Evolutionary conservation across 1,139 yeast species (phyloP), one percentile per base, ranked within the genome.

Genomic region (Scheffersomyces segobiensis): DNA sequence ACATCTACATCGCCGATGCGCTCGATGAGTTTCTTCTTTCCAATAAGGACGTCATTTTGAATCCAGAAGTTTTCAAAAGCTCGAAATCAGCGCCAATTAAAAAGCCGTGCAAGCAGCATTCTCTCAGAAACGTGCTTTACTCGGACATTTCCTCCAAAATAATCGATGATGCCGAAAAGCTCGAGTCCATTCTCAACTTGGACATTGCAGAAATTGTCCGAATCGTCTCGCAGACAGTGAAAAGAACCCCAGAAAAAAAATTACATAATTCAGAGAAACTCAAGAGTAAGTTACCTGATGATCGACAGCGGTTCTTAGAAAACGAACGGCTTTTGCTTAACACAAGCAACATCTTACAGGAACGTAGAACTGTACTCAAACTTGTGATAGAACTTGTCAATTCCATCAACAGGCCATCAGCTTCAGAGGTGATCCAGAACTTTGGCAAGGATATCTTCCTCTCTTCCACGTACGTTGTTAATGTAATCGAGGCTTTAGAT

Each of bases 131-230:
- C 65, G 71, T 79, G 17, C 67, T 78, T 26, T 80, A 78, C 61
- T 67, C 79, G 7, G 73, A 71, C 22, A 69, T 80, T 47, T 71
- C 79, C 6, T 59, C 71, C 1, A 67, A 62, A 21, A 73, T 76
- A 58, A 65, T 73, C 22, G 64, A 70, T 14, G 79, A 75, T 71
- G 85, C 87, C 62, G 70, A 66, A 56, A 77, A 68, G 59, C 71
- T 82, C 60, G 76, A 80, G 14, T 61, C 70, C 1, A 22, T 72
- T 1, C 69, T 84, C 53, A 62, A 68, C 0, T 56, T 83, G 14
- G 82, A 80, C 60, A 65, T 67, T 18, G 62, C 67, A 20, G 88
- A 87, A 61, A 74, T 79, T 1, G 69, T 83, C 20, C 72, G 89
- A 62, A 72, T 85, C 12, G 74, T 85, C 7, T 60, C 70, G 26